These are phyloP conservation scores for Inonotus obliquus DNA, from an alignment of 1,284 basidiomycete species.

Conservation along the genomic window DNA sequence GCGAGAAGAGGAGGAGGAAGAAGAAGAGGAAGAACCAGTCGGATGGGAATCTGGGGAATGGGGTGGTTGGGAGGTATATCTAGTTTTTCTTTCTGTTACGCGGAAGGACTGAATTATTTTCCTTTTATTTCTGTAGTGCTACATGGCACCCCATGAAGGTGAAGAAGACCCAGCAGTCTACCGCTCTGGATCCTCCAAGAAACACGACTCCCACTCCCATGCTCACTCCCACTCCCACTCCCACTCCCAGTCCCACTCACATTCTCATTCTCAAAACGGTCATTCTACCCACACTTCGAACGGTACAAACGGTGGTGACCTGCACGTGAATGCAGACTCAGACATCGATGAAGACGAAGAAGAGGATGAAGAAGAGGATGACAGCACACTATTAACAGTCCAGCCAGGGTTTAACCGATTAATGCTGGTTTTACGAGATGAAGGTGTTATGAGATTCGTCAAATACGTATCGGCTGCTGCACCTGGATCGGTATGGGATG, in stretches of 20 bases:
- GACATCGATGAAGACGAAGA: slow-evolving; percentile 24
- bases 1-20: slow-evolving; percentile 23
- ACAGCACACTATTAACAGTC: slow-evolving; percentile 83
- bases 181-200: slow-evolving; percentile 58
- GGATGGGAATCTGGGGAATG: slow-evolving; percentile 79
- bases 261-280: slow-evolving; percentile 23
- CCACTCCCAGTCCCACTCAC: too few species aligned
- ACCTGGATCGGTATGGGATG: slow-evolving; percentile 85
- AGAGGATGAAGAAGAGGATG: slow-evolving; percentile 61
- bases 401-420: slow-evolving; percentile 91
- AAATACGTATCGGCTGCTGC: slow-evolving; percentile 91
- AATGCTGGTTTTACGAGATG: slow-evolving; percentile 87
- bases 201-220: slow-evolving; percentile 24
- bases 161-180: slow-evolving; percentile 95
- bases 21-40: slow-evolving; percentile 26
- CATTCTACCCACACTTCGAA: neutral
- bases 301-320: neutral
- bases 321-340: slow-evolving; percentile 7
- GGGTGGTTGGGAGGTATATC: slow-evolving; percentile 86
- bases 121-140: slow-evolving; percentile 51
- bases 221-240: too few species aligned
- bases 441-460: slow-evolving; percentile 90
- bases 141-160: slow-evolving; percentile 91
- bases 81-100: slow-evolving; percentile 24
- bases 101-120: slow-evolving; percentile 9